Evolutionary conservation across 805 yeast genomes (phyloP), one percentile per base, ranked within the genome.

Genomic region (Ogataea dorogensis): DNA sequence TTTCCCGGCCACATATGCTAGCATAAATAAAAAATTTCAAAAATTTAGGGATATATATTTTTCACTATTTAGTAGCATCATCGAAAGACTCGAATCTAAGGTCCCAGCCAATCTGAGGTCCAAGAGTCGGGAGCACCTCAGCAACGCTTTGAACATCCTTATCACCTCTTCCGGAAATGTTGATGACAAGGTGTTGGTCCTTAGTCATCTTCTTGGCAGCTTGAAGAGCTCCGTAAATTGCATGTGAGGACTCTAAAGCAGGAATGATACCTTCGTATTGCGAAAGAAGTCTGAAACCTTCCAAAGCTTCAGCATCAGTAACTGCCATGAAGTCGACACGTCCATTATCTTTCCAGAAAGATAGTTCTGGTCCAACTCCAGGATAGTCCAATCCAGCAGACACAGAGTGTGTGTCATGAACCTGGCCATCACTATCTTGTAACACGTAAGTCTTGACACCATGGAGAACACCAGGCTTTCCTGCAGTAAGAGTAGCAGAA

Each of bases 371-470:
- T 28, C 99, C 99, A 30, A 93, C 99, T 65, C 97, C 99, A 17
- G 99, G 99, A 61, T 93, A 93, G 65, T 93, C 99, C 54, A 93
- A 73, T 50, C 99, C 99, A 24, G 99, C 99, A 46, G 96, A 86
- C 24, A 93, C 94, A 15, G 98, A 91, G 62, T 93, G 98, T 8
- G 99, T 93, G 58, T 93, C 98, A 49, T 84, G 94, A 42, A 93
- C 86, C 68, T 93, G 99, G 35, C 99, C 99, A 60, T 93, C 98
- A 12, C 59, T 53, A 54, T 82, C 86, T 67, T 93, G 98, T 58
- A 93, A 73, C 23, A 93, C 94, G 53, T 82, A 93, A 4, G 98
- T 91, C 64, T 75, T 85, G 32, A 91, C 97, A 63, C 99, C 99
- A 56, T 93, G 99, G 78, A 93, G 82, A 41, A 93, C 98, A 70